Conservation (phyloP, 495 filamentous ascomycete species). For the Penicillium angulare region DNA sequence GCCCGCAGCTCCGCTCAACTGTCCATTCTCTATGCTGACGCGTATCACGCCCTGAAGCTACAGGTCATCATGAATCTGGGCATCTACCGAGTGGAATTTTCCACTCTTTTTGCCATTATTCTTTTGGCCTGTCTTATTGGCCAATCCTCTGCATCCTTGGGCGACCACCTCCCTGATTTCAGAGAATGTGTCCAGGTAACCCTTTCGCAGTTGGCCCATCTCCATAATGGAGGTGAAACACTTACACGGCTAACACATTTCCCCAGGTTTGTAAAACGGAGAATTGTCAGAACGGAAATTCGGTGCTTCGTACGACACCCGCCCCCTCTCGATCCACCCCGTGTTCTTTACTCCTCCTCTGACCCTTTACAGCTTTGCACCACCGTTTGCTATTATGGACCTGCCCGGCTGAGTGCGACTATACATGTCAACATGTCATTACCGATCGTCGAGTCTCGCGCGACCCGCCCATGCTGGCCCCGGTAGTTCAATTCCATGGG, state of each 20-base stretch:
- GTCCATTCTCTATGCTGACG: conserved; percentile 20
- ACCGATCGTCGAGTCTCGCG: conserved; percentile 69
- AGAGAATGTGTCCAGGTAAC: conserved; percentile 79
- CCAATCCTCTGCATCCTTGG: conserved; percentile 66
- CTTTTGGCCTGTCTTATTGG: conserved; percentile 44
- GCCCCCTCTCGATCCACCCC: background rate
- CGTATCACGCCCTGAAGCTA: conserved; percentile 12
- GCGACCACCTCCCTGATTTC: conserved; percentile 89
- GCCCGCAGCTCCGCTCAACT: conserved; percentile 20
- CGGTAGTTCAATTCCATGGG: conserved; percentile 93
- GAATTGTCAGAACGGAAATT: conserved; percentile 65
- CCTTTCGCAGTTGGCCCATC: background rate
- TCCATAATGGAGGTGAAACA: background rate
- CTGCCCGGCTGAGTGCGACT: conserved; percentile 93
- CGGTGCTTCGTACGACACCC: conserved; percentile 44
- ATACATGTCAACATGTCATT: conserved; percentile 94
- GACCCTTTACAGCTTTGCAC: conserved; percentile 35
- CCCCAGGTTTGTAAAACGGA: conserved; percentile 72
- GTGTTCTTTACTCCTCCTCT: conserved; percentile 8
- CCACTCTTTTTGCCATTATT: conserved; percentile 31
- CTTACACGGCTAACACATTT: conserved; percentile 14
- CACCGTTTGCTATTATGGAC: conserved; percentile 56
- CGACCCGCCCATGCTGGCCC: conserved; percentile 59
- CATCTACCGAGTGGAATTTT: conserved; percentile 18
- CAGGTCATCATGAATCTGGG: conserved; percentile 34